Base-by-base conservation (phyloP, 495 filamentous ascomycete genomes). In the Penicillium atrosanguineum region DNA sequence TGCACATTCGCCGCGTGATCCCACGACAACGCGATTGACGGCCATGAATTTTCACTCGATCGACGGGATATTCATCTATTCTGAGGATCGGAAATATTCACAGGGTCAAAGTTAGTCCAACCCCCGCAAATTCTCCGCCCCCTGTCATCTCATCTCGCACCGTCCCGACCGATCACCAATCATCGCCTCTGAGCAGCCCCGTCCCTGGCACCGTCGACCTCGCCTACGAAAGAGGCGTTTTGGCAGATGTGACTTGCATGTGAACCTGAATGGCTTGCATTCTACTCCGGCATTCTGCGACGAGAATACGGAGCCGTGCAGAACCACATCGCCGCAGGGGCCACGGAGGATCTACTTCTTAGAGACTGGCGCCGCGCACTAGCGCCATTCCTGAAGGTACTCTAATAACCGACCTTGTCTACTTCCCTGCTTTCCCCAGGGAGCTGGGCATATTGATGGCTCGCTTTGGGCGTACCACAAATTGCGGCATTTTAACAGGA, bases 111-210 rank as follows among this genome's bases (percentile, higher is more conserved):
- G 7, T 9, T 4, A 4, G 28, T 52, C 50, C 50, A 19, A 11
- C 12, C 48, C 53, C 62, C 60, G 56, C 42, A 50, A 47, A 57
- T 52, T 65, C 38, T 41, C 62, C 62, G 62, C 57, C 56, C 62
- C 62, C 53, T 65, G 59, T 62, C 56, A 29, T 46, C 16, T 38
- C 8, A 21, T 37, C 23, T 6, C 19, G 38, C 38, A 23, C 31
- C 21, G 37, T 37, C 43, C 12, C 20, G 42, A 45, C 37, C 16
- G 34, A 18, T 48, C 53, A 52, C 57, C 57, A 64, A 61, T 58
- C 41, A 56, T 4, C 36, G 2, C 19, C 15, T n/a, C 18, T n/a
- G 0, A 7, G 1, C 15, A 18, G 9, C 29, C 19, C 46, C 49
- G 46, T 50, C 36, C 20, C 19, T 55, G 43, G 37, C 31, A 8